Base-by-base conservation (phyloP, 371 early-diverging fungal species). In the Mucor saturninus region DNA sequence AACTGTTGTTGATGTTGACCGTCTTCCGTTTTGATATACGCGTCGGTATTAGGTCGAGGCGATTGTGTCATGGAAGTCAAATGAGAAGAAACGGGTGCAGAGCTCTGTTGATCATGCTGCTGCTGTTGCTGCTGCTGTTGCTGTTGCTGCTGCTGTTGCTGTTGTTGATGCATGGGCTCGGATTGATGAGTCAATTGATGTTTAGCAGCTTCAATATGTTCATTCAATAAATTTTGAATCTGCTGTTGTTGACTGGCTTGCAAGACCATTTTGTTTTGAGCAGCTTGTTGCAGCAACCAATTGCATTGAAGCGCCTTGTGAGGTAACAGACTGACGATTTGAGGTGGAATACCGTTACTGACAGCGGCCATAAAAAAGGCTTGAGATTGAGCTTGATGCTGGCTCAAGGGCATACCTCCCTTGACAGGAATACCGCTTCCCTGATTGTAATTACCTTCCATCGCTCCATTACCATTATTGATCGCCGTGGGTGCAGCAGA, bases 321-420 rank as follows among this genome's bases (percentile, higher is more conserved):
- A 28, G 80, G 73, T 30, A 79, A 43, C 2, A 69, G 38, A 29
- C 63, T 62, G 29, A 71, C 71, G 29, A 79, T 69, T 51, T 72
- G 71, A 46, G 70, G 71, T 43, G 76, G 69, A 5, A 76, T 66
- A 46, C 75, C 75, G 37, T 61, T 67, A 21, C 48, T 60, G 6
- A 76, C 65, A 5, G 80, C 80, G 2, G 80, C 67, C 37, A 73
- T 67, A 38, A 71, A 71, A 29, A 69, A 62, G 4, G 65, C 43
- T 40, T 73, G 68, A 6, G 61, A 49, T 59, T 76, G 71, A 4
- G 61, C 61, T 35, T 72, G 67, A 39, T 63, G 69, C 52, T 73
- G 73, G 28, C 57, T 65, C 1, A 62, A 15, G 4, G 67, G 54
- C 64, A 73, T 62, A 39, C 68, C 65, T 11, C 46, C 64, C 13